Evolutionary conservation across 2,329 filamentous ascomycete species (phyloP).

Genomic region (Alternaria alternata): DNA sequence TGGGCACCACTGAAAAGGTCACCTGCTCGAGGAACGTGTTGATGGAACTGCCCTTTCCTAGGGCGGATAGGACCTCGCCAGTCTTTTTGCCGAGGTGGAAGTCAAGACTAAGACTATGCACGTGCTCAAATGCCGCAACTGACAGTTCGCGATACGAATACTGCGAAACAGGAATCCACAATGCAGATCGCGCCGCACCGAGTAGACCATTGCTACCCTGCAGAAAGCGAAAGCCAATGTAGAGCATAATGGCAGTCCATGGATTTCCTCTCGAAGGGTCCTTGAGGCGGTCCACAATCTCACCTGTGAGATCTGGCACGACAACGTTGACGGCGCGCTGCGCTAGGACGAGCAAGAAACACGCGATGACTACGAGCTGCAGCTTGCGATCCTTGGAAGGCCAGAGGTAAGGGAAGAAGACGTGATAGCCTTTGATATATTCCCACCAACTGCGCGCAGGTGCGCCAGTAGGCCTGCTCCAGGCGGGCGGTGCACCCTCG

Average conservation of each 20-base stretch:
- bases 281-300: conserved; percentile 78
- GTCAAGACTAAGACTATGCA: conserved; percentile 92
- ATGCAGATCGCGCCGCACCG: conserved; percentile 78
- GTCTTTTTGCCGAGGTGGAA: conserved; percentile 98
- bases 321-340: conserved; percentile 87
- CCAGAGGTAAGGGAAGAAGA: conserved; percentile 98
- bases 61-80: conserved; percentile 90
- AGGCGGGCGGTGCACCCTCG: conserved; percentile 74
- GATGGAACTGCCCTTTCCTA: conserved; percentile 96
- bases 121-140: conserved; percentile 95
- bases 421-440: conserved; percentile 87
- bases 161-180: conserved; percentile 97
- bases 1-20: conserved; percentile 93
- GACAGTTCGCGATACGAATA: conserved; percentile 96
- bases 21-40: conserved; percentile 96
- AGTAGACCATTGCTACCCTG: conserved; percentile 90
- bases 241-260: conserved; percentile 77
- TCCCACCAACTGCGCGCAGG: conserved; percentile 95
- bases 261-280: conserved; percentile 65
- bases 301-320: conserved; percentile 82
- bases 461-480: conserved; percentile 86
- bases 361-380: conserved; percentile 80
- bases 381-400: conserved; percentile 80
- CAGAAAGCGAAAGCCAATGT: conserved; percentile 79
- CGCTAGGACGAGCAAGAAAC: conserved; percentile 79